Conservation (phyloP, 179 eudicot species). For the Nepenthes alata region DNA sequence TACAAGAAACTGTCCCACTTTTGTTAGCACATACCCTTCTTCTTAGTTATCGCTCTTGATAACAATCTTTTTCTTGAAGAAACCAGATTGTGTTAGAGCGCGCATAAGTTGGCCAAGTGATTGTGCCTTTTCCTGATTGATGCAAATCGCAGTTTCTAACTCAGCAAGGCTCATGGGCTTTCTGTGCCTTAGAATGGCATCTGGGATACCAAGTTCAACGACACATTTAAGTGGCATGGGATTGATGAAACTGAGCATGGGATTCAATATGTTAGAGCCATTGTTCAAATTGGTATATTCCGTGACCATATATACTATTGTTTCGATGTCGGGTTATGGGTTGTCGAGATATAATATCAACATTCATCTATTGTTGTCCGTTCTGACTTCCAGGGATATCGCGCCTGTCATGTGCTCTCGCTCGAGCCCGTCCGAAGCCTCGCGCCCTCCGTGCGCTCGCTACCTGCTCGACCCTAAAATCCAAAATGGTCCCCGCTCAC, state of each 20-base stretch:
- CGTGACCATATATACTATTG: no score
- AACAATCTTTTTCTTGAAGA: background rate
- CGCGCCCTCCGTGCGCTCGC: no score
- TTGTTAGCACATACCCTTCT: slow-evolving; percentile 15
- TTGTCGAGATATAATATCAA: no score
- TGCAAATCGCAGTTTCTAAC: slow-evolving; percentile 9
- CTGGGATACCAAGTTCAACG: slow-evolving; percentile 16
- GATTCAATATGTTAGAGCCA: slow-evolving; percentile 10
- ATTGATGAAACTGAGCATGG: slow-evolving; percentile 11
- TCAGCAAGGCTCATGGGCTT: slow-evolving; percentile 12
- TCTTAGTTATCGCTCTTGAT: background rate
- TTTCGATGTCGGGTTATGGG: no score
- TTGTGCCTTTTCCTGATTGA: slow-evolving; percentile 7
- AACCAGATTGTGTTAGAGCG: slow-evolving; percentile 6
- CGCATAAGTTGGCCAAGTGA: slow-evolving; percentile 13
- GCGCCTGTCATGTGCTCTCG: no score
- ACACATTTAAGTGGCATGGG: slow-evolving; percentile 19
- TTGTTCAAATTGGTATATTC: no score
- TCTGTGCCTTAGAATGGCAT: slow-evolving; percentile 18
- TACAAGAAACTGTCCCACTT: slow-evolving; percentile 11
- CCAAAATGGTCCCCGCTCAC: no score
- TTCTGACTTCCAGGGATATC: no score
- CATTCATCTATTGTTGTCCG: no score
- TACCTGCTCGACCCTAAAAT: no score
- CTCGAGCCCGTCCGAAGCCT: no score